Base-by-base conservation (phyloP, 345 rosid genomes). In the Diplotaxis tenuifolia region DNA sequence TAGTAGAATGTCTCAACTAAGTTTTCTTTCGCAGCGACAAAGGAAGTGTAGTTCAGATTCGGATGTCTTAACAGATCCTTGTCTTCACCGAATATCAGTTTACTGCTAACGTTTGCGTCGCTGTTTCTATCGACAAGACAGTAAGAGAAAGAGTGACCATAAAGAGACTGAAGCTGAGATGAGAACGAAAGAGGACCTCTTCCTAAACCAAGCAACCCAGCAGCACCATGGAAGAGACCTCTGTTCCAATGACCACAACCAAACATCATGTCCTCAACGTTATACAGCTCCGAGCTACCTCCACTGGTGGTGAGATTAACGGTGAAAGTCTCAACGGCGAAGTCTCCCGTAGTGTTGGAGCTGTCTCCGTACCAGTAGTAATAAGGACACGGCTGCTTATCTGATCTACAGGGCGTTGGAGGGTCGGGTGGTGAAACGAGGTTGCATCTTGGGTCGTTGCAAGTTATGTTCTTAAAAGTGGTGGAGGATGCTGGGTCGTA, bases 181-280 rank as follows among this genome's bases (percentile, higher is more conserved):
- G 91, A 74, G 45, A 93, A 88, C 0, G 98, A 94, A 54, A 91
- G 91, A 0, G 94, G 89, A 1, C 97, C 96, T 86, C 95, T 84
- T 22, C 98, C 98, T 29, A 94, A 83, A 1, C 98, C 97, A 57
- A 94, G 77, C 68, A 94, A 22, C 16, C 98, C 97, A 19, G 97
- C 83, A 45, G 97, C 94, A n/a, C 94, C 96, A 11, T 81, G 83
- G 81, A 91, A 91, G 3, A 79, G 75, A 25, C 96, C 98, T 75
- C 96, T 64, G 75, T 94, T 94, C 97, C 95, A 88, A 75, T 87
- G 91, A n/a, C 98, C 97, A 56, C 97, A 91, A 10, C 98, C 98
- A 32, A 94, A 91, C 91, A 88, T 86, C 64, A 91, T 75, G 27
- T 91, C 83, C 76, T 91, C 93, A 1, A 87, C 86, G n/a, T 40